These are phyloP conservation scores for Elongisporangium undulatum DNA, from an alignment of 352 stramenopile species.

Conservation along the genomic window DNA sequence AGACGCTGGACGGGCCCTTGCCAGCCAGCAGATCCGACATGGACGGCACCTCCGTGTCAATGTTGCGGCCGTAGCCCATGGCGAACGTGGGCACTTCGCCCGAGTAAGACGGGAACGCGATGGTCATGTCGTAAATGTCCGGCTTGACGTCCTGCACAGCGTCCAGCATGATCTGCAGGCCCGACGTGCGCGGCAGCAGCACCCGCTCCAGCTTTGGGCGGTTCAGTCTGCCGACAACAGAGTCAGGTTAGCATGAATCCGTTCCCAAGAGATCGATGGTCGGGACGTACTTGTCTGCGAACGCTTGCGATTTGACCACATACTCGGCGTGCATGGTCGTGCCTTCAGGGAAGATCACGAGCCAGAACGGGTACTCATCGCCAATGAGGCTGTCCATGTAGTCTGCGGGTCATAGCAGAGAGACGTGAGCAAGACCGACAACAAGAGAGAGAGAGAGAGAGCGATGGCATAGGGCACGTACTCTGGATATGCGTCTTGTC, in stretches of 20 bases:
- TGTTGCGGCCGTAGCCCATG: slow-evolving; percentile 85
- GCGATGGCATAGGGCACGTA: slow-evolving; percentile 3
- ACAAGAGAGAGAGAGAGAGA: not conserved
- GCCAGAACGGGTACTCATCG: slow-evolving; percentile 85
- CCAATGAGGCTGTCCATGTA: slow-evolving; percentile 76
- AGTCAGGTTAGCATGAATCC: not conserved
- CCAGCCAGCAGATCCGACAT: slow-evolving; percentile 73
- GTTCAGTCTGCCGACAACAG: slow-evolving; percentile 18
- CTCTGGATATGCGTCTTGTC: slow-evolving; percentile 64
- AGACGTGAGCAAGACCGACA: not conserved
- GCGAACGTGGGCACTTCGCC: slow-evolving; percentile 85
- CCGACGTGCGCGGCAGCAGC: slow-evolving; percentile 89
- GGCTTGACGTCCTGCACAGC: slow-evolving; percentile 78
- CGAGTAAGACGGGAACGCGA: slow-evolving; percentile 82
- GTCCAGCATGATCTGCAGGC: slow-evolving; percentile 91
- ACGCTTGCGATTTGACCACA: slow-evolving; percentile 87
- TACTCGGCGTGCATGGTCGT: slow-evolving; percentile 89
- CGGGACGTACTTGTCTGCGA: slow-evolving; percentile 73
- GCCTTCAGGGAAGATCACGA: slow-evolving; percentile 89
- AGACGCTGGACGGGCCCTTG: slow-evolving; percentile 38
- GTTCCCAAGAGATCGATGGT: slow-evolving; percentile 2
- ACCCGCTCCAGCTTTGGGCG: slow-evolving; percentile 90
- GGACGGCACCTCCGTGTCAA: slow-evolving; percentile 77
- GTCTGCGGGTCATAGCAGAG: slow-evolving; percentile 12
- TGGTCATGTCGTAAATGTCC: slow-evolving; percentile 93